Conservation (phyloP, 306 rosid genomes). For the Arachis hypogaea region DNA sequence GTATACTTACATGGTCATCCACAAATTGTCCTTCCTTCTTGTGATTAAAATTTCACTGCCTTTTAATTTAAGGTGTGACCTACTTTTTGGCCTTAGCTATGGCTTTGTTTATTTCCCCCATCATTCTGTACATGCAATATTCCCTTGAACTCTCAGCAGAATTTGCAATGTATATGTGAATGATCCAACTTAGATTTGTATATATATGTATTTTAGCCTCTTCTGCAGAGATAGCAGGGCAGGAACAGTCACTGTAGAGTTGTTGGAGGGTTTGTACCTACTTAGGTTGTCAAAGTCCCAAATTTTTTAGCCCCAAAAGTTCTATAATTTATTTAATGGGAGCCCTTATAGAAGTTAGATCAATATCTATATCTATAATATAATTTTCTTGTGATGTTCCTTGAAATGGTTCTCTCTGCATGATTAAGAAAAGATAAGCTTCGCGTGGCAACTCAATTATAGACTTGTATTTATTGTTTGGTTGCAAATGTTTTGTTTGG, state of each 20-base stretch:
- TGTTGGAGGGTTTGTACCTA: slow-evolving; percentile 60
- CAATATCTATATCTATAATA: slow-evolving; percentile 32
- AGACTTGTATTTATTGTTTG: background rate
- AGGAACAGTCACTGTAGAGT: slow-evolving; percentile 69
- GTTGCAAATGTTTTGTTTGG: background rate
- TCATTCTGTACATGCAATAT: slow-evolving; percentile 43
- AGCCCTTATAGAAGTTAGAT: slow-evolving; percentile 45
- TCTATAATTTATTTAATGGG: slow-evolving; percentile 54
- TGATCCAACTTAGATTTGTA: slow-evolving; percentile 62
- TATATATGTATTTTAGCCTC: slow-evolving; percentile 67
- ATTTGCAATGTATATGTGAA: slow-evolving; percentile 42
- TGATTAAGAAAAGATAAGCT: background rate
- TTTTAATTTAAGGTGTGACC: slow-evolving; percentile 48
- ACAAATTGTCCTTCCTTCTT: slow-evolving; percentile 6
- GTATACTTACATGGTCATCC: slow-evolving; percentile 35
- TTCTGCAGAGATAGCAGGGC: slow-evolving; percentile 73
- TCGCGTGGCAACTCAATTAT: background rate
- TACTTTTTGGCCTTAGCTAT: slow-evolving; percentile 45
- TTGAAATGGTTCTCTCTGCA: slow-evolving; percentile 31
- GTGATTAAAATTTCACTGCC: slow-evolving; percentile 30
- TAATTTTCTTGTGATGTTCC: slow-evolving; percentile 41
- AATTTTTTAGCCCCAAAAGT: slow-evolving; percentile 19
- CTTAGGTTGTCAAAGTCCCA: slow-evolving; percentile 57
- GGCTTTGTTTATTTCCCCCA: slow-evolving; percentile 42
- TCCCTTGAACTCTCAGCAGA: slow-evolving; percentile 41